Conservation (phyloP, 192 early-diverging fungal species). For the Geranomyces variabilis region DNA sequence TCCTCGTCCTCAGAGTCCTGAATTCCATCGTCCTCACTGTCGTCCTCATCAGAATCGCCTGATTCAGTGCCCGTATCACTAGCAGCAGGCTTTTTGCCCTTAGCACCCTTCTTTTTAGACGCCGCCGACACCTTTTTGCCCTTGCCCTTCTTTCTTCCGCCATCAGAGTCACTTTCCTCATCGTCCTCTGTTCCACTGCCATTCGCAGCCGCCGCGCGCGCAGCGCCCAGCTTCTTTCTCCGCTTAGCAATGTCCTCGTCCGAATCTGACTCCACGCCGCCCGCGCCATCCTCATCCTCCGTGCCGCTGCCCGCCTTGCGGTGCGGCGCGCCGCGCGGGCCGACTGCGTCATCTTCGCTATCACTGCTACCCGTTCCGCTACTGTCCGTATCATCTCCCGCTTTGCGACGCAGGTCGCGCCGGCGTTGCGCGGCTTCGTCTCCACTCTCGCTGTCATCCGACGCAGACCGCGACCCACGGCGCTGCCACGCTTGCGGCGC, state of each 20-base stretch:
- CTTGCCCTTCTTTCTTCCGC: not conserved
- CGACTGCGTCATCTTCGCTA: not conserved
- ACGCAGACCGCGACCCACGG: not conserved
- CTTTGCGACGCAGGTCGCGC: not conserved
- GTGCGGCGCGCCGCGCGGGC: not conserved
- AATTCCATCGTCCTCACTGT: not conserved
- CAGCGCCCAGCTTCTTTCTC: not conserved
- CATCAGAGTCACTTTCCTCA: not conserved
- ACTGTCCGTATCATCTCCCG: constrained; percentile 6
- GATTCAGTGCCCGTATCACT: constrained; percentile 2
- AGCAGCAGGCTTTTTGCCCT: not conserved
- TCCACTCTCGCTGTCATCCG: constrained; percentile 15
- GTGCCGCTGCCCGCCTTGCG: not conserved
- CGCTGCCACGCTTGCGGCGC: constrained; percentile 4
- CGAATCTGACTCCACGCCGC: not conserved
- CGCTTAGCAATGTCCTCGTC: constrained; percentile 1
- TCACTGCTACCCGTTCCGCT: not conserved
- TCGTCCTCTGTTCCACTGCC: constrained; percentile 9
- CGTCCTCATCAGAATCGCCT: not conserved
- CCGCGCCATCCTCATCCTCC: constrained; percentile 2
- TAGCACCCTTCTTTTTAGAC: not conserved
- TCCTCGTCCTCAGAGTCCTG: not conserved
- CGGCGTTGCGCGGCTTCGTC: not conserved
- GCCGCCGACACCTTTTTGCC: not conserved
- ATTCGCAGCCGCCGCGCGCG: not conserved